Evolutionary conservation across 2,329 filamentous ascomycete species (phyloP), one percentile per base, ranked within the genome.

Genomic region (Monilinia fructigena): DNA sequence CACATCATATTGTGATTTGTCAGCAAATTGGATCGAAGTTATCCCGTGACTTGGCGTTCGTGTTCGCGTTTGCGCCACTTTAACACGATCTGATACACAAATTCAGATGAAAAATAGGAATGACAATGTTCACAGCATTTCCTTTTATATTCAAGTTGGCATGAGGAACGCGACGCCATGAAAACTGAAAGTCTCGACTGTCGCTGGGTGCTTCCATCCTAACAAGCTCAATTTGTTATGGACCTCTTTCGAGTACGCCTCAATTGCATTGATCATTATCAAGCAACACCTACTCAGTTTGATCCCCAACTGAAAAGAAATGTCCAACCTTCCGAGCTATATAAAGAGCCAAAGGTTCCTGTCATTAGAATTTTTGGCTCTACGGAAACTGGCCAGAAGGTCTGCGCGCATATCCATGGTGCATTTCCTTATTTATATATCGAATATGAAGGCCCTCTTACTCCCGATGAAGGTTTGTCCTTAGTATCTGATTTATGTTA

Each of bases 221-320:
- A 53, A 65, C 18, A 65, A 48, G 47, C 53, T 59, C 47, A 52
- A 31, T 52, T 47, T 45, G 59, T 12, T 28, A 88, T 88, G 89
- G 89, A 92, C 74, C 82, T 86, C 72, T 98, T 99, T 80, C 90
- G 91, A 73, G 88, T 99, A 76, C 90, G 93, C 73, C 82, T 99
- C 75, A 97, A 99, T 77, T 97, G 92, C 81, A 89, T 99, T 80
- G 95, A 99, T 79, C 89, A 95, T 77, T 99, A 98, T 78, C 93
- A 97, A 79, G 86, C 89, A 52, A 82, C 82, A 14, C 90, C 93
- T 23, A 91, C 92, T 61, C 83, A 84, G 71, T 89, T 95, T 77
- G 93, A 98, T 78, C 92, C 93, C 70, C 84, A 86, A 69, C 83
- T 97, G 70, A 86, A 89, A 69, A 87, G 86, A 72, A 85, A 86